Evolutionary conservation across 768 basidiomycete genomes (phyloP).

Genomic region (Amanita subjunquillea): DNA sequence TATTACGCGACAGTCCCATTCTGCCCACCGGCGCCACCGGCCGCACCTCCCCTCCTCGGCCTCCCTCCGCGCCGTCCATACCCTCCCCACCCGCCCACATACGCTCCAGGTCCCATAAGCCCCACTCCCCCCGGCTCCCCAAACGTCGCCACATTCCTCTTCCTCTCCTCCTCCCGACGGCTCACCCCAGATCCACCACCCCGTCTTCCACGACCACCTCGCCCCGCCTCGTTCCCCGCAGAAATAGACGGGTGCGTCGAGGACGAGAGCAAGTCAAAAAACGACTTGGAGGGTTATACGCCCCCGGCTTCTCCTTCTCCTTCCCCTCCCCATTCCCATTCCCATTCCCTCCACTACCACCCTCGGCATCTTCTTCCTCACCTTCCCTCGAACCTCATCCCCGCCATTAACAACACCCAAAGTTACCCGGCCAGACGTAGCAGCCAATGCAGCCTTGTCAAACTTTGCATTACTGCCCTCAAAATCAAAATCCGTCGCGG

Average conservation of each 20-base stretch:
- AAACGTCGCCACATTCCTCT: constrained; percentile 80
- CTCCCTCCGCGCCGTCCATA: constrained; percentile 41
- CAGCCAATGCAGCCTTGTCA: constrained; percentile 55
- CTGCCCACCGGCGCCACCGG: constrained; percentile 2
- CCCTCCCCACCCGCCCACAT: constrained; percentile 73
- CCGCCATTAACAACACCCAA: constrained; percentile 10
- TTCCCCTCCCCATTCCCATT: constrained; percentile 13
- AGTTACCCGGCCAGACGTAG: constrained; percentile 9
- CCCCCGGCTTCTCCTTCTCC: constrained; percentile 26
- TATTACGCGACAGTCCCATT: constrained; percentile 6
- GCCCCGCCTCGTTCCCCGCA: constrained; percentile 23
- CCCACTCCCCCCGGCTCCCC: constrained; percentile 78
- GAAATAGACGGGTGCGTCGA: constrained; percentile 23
- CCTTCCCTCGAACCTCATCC: constrained; percentile 17
- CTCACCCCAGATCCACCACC: constrained; percentile 47
- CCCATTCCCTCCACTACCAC: too few species aligned
- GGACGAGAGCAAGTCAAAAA: constrained; percentile 65
- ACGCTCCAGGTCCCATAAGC: constrained; percentile 66
- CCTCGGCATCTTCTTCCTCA: constrained; percentile 11
- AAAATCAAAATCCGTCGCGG: constrained; percentile 81
- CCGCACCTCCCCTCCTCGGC: constrained; percentile 22
- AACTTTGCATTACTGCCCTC: constrained; percentile 68
- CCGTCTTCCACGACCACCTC: constrained; percentile 27
- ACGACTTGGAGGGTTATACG: constrained; percentile 71
- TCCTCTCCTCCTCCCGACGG: constrained; percentile 73